Conservation (phyloP, 345 rosid genomes). For the Litchi chinensis region DNA sequence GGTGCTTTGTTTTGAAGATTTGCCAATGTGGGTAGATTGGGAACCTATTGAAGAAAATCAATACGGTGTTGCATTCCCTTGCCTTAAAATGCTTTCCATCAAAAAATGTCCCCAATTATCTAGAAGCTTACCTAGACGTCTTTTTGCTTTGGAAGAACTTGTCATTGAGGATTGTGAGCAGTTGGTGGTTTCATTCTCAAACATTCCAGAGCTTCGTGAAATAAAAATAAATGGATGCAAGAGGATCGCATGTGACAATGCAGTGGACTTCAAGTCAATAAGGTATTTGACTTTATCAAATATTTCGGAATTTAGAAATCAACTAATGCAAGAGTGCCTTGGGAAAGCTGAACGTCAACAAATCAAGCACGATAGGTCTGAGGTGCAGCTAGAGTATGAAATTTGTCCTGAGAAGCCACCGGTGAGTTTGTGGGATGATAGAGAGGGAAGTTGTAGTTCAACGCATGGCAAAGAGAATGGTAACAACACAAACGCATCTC, state of each 20-base stretch:
- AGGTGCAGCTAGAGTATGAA: neutral
- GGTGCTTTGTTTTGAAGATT: neutral
- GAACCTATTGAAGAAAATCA: neutral
- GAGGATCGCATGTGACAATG: neutral
- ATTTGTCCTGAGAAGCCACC: neutral
- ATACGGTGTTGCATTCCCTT: neutral
- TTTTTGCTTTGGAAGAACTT: neutral
- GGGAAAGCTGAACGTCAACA: too few relatives aligned
- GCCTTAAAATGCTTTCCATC: neutral
- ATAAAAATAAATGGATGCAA: neutral
- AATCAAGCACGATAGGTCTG: too few relatives aligned
- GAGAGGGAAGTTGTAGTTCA: neutral
- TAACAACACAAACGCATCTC: neutral
- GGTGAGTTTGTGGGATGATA: conserved; percentile 13
- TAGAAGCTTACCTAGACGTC: neutral
- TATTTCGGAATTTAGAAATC: neutral
- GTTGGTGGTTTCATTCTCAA: neutral
- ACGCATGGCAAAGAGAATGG: neutral
- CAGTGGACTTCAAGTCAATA: neutral
- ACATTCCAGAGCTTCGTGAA: neutral
- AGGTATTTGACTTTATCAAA: neutral
- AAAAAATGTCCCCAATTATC: neutral
- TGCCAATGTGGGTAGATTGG: neutral
- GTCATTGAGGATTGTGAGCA: neutral
- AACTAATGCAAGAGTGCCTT: neutral